These are phyloP conservation scores for Teratosphaeria epicoccoides DNA, from an alignment of 2,329 filamentous ascomycete species.

Conservation along the genomic window DNA sequence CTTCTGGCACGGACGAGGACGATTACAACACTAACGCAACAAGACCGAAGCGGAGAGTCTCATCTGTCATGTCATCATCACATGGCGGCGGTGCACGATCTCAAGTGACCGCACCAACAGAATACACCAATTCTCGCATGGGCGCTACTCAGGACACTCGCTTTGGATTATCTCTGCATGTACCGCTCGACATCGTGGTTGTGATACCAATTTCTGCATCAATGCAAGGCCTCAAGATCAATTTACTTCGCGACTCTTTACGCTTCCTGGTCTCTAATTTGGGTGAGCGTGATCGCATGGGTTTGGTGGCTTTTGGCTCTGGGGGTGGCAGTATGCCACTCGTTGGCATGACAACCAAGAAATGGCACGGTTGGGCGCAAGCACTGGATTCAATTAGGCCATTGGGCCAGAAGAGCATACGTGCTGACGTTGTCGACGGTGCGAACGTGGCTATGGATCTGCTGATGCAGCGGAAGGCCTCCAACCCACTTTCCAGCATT, in stretches of 20 bases:
- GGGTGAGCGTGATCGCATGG: slow-evolving; percentile 91
- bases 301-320: slow-evolving; percentile 90
- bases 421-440: slow-evolving; percentile 92
- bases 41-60: slow-evolving; percentile 53
- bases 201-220: slow-evolving; percentile 96
- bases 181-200: slow-evolving; percentile 89
- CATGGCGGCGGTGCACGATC: slow-evolving; percentile 69
- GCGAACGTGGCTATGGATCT: slow-evolving; percentile 98
- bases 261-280: slow-evolving; percentile 85
- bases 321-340: slow-evolving; percentile 86
- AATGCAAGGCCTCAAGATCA: slow-evolving; percentile 99
- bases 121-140: slow-evolving; percentile 64
- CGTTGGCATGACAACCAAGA: slow-evolving; percentile 96
- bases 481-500: slow-evolving; percentile 90
- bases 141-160: slow-evolving; percentile 35
- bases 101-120: slow-evolving; percentile 76
- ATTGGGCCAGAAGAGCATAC: slow-evolving; percentile 90
- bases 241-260: slow-evolving; percentile 78
- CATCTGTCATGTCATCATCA: slow-evolving; percentile 68
- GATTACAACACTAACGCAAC: slow-evolving; percentile 49
- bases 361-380: slow-evolving; percentile 83
- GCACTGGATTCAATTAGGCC: slow-evolving; percentile 80
- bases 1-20: slow-evolving; percentile 78
- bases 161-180: slow-evolving; percentile 54
- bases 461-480: slow-evolving; percentile 93